Conservation (phyloP, 352 stramenopile genomes). For the Elongisporangium undulatum region DNA sequence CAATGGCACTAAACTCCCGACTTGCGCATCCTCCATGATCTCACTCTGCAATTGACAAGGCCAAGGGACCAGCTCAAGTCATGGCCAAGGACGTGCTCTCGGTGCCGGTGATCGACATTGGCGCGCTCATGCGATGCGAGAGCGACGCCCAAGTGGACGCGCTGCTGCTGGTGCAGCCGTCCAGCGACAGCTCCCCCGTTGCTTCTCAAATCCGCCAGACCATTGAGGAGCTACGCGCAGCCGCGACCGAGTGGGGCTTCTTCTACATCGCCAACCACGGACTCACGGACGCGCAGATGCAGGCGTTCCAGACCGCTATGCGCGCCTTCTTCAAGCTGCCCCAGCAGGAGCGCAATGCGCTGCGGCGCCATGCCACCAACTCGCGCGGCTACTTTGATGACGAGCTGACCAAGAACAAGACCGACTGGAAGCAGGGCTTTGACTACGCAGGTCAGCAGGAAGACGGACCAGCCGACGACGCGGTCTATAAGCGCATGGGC, state of each 20-base stretch:
- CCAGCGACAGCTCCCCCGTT: background rate
- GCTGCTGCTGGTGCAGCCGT: slow-evolving; percentile 7
- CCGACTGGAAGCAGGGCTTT: slow-evolving; percentile 90
- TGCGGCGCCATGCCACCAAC: slow-evolving; percentile 80
- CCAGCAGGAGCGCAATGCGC: slow-evolving; percentile 34
- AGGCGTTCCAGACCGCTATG: slow-evolving; percentile 61
- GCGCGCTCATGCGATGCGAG: slow-evolving; percentile 29
- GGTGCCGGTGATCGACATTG: slow-evolving; percentile 52
- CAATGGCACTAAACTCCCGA: no score
- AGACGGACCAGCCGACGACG: slow-evolving; percentile 31
- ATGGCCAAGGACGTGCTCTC: slow-evolving; percentile 11
- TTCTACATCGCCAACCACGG: slow-evolving; percentile 91
- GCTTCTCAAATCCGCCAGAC: slow-evolving; percentile 14
- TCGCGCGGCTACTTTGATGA: slow-evolving; percentile 91
- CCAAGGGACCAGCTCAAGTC: background rate
- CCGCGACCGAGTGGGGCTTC: slow-evolving; percentile 86
- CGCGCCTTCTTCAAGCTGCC: slow-evolving; percentile 82
- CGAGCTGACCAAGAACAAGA: slow-evolving; percentile 93
- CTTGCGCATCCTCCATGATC: no score
- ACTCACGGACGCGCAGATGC: slow-evolving; percentile 52
- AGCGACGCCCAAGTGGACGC: slow-evolving; percentile 30
- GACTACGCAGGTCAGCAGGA: slow-evolving; percentile 56
- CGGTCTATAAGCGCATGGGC: slow-evolving; percentile 53
- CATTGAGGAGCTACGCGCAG: slow-evolving; percentile 40
- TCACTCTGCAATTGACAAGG: no score